These are phyloP conservation scores for Yarrowia keelungensis DNA, from an alignment of 805 yeast genomes.

Conservation along the genomic window DNA sequence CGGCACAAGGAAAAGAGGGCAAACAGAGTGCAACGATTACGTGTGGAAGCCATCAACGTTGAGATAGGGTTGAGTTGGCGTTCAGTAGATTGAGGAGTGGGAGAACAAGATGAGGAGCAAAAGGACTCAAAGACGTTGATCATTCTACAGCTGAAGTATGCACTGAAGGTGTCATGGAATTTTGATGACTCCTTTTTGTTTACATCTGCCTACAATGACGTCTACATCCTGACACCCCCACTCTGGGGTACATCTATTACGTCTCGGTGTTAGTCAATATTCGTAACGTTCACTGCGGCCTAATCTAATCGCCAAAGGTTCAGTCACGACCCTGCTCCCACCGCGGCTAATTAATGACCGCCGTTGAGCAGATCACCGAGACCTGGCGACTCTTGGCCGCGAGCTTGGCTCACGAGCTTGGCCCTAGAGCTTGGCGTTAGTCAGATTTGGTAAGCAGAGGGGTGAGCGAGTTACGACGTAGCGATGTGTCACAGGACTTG, in stretches of 20 bases:
- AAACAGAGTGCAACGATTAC: slow-evolving; percentile 17
- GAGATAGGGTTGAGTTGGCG: too few relatives aligned
- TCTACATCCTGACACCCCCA: neutral
- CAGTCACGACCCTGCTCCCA: neutral
- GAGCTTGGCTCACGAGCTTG: neutral
- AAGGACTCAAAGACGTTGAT: too few relatives aligned
- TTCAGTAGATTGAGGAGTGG: too few relatives aligned
- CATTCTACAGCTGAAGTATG: too few relatives aligned
- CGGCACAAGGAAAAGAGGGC: neutral
- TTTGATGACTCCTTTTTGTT: too few relatives aligned
- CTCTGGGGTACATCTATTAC: too few relatives aligned
- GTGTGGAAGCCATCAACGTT: slow-evolving; percentile 18
- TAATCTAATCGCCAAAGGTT: neutral
- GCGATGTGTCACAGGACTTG: neutral
- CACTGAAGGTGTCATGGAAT: too few relatives aligned
- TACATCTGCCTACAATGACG: too few relatives aligned
- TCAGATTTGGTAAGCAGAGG: neutral
- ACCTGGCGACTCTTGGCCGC: too few relatives aligned
- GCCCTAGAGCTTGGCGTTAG: slow-evolving; percentile 12
- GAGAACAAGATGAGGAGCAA: too few relatives aligned
- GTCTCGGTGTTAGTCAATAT: slow-evolving; percentile 1
- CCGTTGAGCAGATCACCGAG: too few relatives aligned
- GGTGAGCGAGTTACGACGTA: neutral
- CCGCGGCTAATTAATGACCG: slow-evolving; percentile 17
- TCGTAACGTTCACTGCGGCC: slow-evolving; percentile 18